Conservation (phyloP, 352 stramenopile species). For the Globisporangium viniferum region DNA sequence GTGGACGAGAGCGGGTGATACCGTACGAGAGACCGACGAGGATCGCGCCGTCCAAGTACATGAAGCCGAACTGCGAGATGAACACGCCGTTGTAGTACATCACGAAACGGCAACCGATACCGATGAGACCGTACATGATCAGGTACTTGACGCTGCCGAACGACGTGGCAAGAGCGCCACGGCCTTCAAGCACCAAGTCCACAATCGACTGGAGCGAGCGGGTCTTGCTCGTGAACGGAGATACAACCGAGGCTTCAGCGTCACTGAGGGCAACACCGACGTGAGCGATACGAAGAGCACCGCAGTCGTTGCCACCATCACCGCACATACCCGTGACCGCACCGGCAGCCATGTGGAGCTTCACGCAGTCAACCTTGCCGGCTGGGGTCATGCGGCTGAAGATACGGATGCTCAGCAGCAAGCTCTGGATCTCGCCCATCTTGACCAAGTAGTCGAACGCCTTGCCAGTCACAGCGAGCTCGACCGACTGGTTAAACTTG, state of each 20-base stretch:
- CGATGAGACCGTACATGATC: slow-evolving; percentile 87
- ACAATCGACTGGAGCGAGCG: slow-evolving; percentile 72
- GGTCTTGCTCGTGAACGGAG: slow-evolving; percentile 88
- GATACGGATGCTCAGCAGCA: slow-evolving; percentile 71
- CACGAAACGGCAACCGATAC: slow-evolving; percentile 76
- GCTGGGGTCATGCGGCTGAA: slow-evolving; percentile 78
- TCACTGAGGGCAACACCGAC: slow-evolving; percentile 89
- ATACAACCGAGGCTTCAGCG: slow-evolving; percentile 84
- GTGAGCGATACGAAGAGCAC: slow-evolving; percentile 88
- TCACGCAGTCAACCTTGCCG: slow-evolving; percentile 72
- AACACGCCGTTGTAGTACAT: slow-evolving; percentile 88
- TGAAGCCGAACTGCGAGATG: slow-evolving; percentile 86
- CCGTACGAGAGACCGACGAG: slow-evolving; percentile 76
- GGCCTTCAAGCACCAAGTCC: slow-evolving; percentile 78
- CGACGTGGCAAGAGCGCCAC: slow-evolving; percentile 76
- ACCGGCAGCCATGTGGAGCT: slow-evolving; percentile 59
- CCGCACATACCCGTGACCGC: slow-evolving; percentile 81
- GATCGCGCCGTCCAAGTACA: slow-evolving; percentile 79
- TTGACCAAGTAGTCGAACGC: slow-evolving; percentile 70
- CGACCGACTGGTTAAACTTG: slow-evolving; percentile 33
- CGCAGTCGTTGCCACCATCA: slow-evolving; percentile 90
- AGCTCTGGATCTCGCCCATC: slow-evolving; percentile 51
- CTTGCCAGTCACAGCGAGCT: slow-evolving; percentile 68
- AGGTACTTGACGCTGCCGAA: slow-evolving; percentile 85
- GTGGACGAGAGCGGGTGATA: slow-evolving; percentile 66